Evolutionary conservation across 164 flowering plant species (phyloP), one percentile per base, ranked within the genome.

Genomic region (Chimonanthus salicifolius): DNA sequence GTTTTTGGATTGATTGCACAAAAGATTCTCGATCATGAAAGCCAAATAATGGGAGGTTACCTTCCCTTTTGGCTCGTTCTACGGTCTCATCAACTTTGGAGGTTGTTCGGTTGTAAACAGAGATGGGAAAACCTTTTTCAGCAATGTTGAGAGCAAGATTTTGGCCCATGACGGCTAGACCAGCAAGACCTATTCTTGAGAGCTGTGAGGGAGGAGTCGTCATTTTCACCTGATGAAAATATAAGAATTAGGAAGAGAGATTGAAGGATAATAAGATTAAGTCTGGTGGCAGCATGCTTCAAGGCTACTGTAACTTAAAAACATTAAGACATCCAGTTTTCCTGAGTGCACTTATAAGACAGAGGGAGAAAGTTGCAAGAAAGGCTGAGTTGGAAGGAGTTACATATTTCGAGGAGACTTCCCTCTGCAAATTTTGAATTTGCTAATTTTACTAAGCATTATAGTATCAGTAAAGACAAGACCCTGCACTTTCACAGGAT

Each of bases 141-240:
- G 90, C 90, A 70, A 89, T 87, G 80, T 89, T 89, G 77, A 88
- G 90, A 45, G 91, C 91, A 62, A 89, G 80, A 73, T 89, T 88
- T 78, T 89, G 91, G 74, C 91, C 94, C 94, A 89, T 89, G 11
- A 88, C 91, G 21, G 91, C 94, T 11, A 88, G 83, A 45, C 91
- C 94, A 50, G 89, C 90, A 49, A 90, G 89, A 71, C 92, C 94
- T 21, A 90, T 88, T 75, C 90, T 84, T 10, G 89, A 76, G 3
- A 79, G 74, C n/a, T 78, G 64, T 5, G 79, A 16, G 62, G 74
- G 46, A n/a, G 80, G 75, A 54, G 78, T 44, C 20, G 84, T 80
- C 85, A 82, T 82, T 47, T 68, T 44, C 50, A 33, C 7, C 76
- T 80, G 82, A 83, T 11, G 16, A 72, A 74, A 21, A 44, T 47